Percentiles rank a stretch among this genome's conserved stretches.
Conservation (phyloP, 2,329 filamentous ascomycete species). For the Bipolaris gigantea region DNA sequence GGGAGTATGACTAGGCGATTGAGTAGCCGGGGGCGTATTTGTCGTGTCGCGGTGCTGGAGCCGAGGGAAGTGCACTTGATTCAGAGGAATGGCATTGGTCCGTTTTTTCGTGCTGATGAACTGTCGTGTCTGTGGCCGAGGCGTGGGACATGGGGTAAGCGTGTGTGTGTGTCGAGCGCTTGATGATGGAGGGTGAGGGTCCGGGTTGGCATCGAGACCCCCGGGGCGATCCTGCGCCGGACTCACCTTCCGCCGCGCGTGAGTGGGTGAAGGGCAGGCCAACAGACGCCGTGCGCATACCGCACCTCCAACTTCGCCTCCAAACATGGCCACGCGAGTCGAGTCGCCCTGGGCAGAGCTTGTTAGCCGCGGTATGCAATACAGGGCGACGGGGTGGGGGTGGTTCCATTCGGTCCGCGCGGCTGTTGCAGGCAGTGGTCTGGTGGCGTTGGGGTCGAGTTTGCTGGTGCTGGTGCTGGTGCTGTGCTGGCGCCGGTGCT, state of each 20-base stretch:
- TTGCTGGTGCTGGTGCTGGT: not conserved
- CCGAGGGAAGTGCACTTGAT: no score
- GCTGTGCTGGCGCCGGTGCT: no score
- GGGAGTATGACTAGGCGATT: not conserved
- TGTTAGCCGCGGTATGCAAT: not conserved
- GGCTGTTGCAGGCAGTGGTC: not conserved
- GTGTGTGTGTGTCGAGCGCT: not conserved
- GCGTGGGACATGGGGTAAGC: not conserved
- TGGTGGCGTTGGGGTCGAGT: no score
- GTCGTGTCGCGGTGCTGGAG: not conserved
- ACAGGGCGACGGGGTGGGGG: not conserved
- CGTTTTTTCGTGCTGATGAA: no score
- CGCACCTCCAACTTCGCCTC: not conserved
- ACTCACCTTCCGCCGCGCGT: not conserved
- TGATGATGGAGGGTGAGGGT: not conserved
- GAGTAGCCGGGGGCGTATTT: not conserved
- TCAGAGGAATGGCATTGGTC: no score
- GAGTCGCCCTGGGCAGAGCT: not conserved
- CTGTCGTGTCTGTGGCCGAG: no score
- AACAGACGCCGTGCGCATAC: not conserved
- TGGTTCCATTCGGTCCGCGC: not conserved
- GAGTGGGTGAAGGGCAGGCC: conserved; percentile 3
- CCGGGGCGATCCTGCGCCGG: conserved; percentile 10
- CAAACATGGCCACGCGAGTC: no score
- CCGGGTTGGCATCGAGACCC: conserved; percentile 3